Evolutionary conservation across 495 filamentous ascomycete genomes (phyloP).

Genomic region (Aspergillus saccharolyticus): DNA sequence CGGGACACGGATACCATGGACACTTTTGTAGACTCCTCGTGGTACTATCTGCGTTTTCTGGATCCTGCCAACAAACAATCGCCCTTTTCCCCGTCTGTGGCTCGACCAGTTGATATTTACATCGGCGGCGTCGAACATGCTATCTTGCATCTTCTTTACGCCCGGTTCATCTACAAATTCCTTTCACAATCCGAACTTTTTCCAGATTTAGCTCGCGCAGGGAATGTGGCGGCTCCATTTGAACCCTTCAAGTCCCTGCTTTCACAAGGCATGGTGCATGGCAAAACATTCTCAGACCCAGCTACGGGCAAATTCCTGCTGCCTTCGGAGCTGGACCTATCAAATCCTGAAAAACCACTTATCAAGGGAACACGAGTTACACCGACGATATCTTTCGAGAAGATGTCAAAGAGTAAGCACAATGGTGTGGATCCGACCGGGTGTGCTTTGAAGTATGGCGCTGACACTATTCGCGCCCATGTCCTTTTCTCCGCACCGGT

Average conservation of each 20-base stretch:
- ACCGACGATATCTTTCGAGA: constrained; percentile 67
- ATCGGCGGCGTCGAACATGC: constrained; percentile 87
- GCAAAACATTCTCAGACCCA: constrained; percentile 75
- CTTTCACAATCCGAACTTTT: constrained; percentile 55
- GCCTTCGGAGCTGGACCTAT: constrained; percentile 68
- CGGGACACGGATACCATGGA: constrained; percentile 95
- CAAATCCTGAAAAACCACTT: constrained; percentile 49
- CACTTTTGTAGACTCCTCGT: constrained; percentile 89
- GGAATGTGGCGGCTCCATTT: constrained; percentile 22
- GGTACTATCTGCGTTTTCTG: constrained; percentile 81
- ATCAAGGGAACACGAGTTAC: constrained; percentile 53
- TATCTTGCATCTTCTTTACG: constrained; percentile 86
- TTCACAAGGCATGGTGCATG: constrained; percentile 90
- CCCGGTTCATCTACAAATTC: constrained; percentile 87
- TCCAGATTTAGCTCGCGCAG: constrained; percentile 38
- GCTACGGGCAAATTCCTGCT: constrained; percentile 70
- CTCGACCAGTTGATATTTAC: constrained; percentile 76
- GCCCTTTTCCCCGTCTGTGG: constrained; percentile 56
- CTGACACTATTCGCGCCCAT: constrained; percentile 80
- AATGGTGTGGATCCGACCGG: constrained; percentile 81
- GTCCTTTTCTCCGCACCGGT: constrained; percentile 84
- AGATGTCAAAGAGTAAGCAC: constrained; percentile 96
- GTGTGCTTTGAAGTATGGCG: constrained; percentile 68
- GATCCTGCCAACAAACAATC: constrained; percentile 58
- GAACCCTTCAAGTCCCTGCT: constrained; percentile 81